These are phyloP conservation scores for Neopestalotiopsis sp. DNA, from an alignment of 2,329 filamentous ascomycete genomes.

Conservation along the genomic window DNA sequence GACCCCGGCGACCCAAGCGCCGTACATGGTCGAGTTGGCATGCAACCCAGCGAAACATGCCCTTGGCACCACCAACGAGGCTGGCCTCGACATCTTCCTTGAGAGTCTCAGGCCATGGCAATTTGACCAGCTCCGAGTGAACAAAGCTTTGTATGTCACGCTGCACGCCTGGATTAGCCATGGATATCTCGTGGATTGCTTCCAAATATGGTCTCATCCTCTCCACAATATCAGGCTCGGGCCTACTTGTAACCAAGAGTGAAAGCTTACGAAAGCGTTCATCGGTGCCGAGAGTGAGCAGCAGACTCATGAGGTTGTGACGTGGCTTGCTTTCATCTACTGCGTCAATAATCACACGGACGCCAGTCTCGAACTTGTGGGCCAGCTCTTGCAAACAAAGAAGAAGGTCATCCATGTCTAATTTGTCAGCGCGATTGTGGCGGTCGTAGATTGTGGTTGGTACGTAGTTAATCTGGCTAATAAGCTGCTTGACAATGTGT, in stretches of 20 bases:
- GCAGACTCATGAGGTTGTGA: slow-evolving; percentile 25
- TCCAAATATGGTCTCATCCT: slow-evolving; percentile 16
- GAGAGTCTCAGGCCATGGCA: slow-evolving; percentile 18
- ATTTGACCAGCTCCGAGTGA: slow-evolving; percentile 23
- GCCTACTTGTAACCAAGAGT: slow-evolving; percentile 36
- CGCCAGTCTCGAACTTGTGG: slow-evolving; percentile 23
- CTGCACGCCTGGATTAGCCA: slow-evolving; percentile 33
- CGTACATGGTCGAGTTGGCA: slow-evolving; percentile 34
- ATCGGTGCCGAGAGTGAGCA: slow-evolving; percentile 31
- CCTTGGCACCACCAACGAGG: slow-evolving; percentile 29
- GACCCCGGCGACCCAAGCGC: slow-evolving; percentile 16
- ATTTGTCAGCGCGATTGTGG: slow-evolving; percentile 16
- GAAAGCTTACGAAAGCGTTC: slow-evolving; percentile 30
- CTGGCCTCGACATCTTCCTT: slow-evolving; percentile 22
- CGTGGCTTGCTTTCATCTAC: slow-evolving; percentile 36
- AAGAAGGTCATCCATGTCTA: slow-evolving; percentile 26
- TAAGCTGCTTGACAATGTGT: slow-evolving; percentile 32
- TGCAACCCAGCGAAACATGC: slow-evolving; percentile 36
- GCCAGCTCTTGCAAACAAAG: slow-evolving; percentile 28
- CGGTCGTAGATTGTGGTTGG: slow-evolving; percentile 25
- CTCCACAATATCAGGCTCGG: slow-evolving; percentile 33
- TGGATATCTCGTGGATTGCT: slow-evolving; percentile 27
- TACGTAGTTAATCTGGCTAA: slow-evolving; percentile 26
- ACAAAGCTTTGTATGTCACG: slow-evolving; percentile 33
- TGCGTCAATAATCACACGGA: slow-evolving; percentile 36